A percentile compares a stretch with the other conserved stretches of the same genome.
Conservation (phyloP, 2,329 filamentous ascomycete genomes). For the Penicillium crustosum region DNA sequence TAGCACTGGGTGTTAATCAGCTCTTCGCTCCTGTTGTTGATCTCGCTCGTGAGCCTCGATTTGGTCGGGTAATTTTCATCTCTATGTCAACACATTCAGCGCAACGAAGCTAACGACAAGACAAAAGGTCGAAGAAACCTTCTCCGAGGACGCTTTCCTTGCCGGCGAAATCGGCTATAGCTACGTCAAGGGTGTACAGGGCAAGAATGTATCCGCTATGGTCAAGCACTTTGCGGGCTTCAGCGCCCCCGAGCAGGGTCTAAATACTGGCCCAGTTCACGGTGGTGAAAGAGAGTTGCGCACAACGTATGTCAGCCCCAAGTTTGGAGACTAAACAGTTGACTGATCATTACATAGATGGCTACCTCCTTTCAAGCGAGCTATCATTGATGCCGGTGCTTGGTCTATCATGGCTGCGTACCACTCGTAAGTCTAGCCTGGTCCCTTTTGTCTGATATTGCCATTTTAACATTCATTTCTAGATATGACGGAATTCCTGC, state of each 20-base stretch:
- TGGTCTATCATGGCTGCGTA: constrained; percentile 73
- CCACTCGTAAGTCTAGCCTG: constrained; percentile 49
- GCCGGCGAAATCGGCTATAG: constrained; percentile 67
- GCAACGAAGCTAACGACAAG: not conserved
- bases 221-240: constrained; percentile 76
- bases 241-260: constrained; percentile 67
- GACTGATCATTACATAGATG: constrained; percentile 24
- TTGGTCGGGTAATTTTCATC: constrained; percentile 54
- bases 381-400: constrained; percentile 69
- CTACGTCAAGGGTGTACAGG: constrained; percentile 62
- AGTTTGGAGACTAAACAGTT: not conserved
- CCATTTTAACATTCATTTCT: not conserved
- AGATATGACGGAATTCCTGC: constrained; percentile 69
- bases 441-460: not conserved
- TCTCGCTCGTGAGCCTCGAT: constrained; percentile 68
- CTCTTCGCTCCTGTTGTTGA: constrained; percentile 71
- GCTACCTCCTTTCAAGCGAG: constrained; percentile 64
- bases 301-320: constrained; percentile 53
- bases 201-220: constrained; percentile 65
- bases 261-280: constrained; percentile 65
- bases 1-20: constrained; percentile 69
- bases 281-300: constrained; percentile 57
- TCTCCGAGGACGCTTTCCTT: constrained; percentile 67
- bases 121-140: constrained; percentile 64
- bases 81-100: not conserved